These are phyloP conservation scores for Viola odorata DNA, from an alignment of 345 rosid species.

Conservation along the genomic window DNA sequence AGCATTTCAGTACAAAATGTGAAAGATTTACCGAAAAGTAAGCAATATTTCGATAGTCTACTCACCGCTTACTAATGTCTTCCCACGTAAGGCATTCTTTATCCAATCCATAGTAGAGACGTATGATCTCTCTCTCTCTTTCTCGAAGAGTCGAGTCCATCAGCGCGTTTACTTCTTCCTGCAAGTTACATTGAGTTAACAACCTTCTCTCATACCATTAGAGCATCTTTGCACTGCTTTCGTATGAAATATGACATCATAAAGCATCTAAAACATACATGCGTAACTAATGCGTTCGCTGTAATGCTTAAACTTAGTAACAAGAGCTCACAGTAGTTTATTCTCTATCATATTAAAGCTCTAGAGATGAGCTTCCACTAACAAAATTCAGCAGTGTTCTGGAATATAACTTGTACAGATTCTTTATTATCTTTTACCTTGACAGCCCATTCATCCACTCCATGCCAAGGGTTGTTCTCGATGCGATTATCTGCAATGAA, in stretches of 20 bases:
- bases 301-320: too few species aligned
- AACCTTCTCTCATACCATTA: too few species aligned
- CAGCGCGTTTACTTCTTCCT: constrained; percentile 87
- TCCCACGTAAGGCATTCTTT: constrained; percentile 90
- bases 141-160: constrained; percentile 47
- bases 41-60: background rate
- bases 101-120: constrained; percentile 78
- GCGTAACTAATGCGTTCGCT: too few species aligned
- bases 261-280: too few species aligned
- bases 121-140: constrained; percentile 77
- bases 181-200: constrained; percentile 14
- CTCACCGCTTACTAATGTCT: constrained; percentile 94
- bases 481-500: constrained; percentile 67
- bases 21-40: background rate
- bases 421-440: constrained; percentile 44
- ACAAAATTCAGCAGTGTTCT: too few species aligned
- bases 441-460: constrained; percentile 71
- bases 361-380: background rate
- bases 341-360: too few species aligned
- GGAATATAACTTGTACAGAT: too few species aligned
- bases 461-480: constrained; percentile 90
- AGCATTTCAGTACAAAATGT: background rate
- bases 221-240: too few species aligned
- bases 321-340: too few species aligned
- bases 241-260: too few species aligned